Percentiles rank a stretch among this genome's conserved stretches.
Conservation (phyloP, 2,329 filamentous ascomycete genomes). For the Botrytis sinoallii region DNA sequence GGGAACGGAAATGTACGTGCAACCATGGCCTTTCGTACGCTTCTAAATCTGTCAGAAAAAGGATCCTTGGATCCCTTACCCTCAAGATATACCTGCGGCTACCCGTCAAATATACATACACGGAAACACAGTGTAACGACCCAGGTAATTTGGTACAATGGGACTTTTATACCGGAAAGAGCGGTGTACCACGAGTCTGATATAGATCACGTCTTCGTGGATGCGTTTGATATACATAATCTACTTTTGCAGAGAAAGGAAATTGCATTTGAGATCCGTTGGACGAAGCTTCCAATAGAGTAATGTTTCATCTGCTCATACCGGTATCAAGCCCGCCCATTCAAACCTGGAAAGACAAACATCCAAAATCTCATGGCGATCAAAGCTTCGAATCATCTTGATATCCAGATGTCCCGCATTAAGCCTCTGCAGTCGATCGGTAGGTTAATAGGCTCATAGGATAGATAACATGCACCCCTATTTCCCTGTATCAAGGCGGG, state of each 20-base stretch:
- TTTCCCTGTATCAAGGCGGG: not conserved
- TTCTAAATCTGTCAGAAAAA: not conserved
- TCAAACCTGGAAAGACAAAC: not conserved
- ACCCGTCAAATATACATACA: not conserved
- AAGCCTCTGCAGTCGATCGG: not conserved
- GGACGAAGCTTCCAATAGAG: constrained; percentile 9
- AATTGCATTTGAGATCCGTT: constrained; percentile 2
- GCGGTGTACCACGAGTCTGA: constrained; percentile 8
- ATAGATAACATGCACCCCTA: not conserved
- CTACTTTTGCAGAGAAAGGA: not conserved
- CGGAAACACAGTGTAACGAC: not conserved
- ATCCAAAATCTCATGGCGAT: not conserved
- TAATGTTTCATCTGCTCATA: constrained; percentile 1
- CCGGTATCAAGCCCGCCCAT: not conserved
- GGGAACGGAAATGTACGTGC: not conserved
- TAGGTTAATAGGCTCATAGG: not conserved
- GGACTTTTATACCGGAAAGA: not conserved
- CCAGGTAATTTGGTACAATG: not conserved
- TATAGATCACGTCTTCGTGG: not conserved
- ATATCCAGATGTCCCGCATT: constrained; percentile 4
- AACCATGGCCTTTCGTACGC: not conserved
- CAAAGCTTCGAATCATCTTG: not conserved
- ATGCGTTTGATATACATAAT: not conserved
- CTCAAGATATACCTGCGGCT: not conserved
- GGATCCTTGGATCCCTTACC: not conserved